phyloP scores from a whole-genome alignment of 805 yeast genomes.

The Nakazawaea peltata region DNA sequence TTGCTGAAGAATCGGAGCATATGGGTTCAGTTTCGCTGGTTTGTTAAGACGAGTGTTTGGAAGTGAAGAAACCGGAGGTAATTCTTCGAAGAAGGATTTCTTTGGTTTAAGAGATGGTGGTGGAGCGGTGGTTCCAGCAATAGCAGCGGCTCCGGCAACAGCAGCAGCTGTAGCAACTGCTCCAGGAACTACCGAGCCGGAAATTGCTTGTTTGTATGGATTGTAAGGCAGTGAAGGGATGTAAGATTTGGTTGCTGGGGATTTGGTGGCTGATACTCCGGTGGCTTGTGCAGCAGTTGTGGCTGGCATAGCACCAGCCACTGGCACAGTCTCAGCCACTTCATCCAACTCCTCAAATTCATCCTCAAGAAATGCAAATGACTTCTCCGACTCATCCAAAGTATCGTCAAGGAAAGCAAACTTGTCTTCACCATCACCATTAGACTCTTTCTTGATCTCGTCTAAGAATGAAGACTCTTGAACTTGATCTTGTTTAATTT shows the following conservation, averaged over 20 bases:
- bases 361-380: conserved; percentile 9
- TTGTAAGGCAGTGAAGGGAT: too few relatives aligned
- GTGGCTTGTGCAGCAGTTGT: too few relatives aligned
- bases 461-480: not conserved
- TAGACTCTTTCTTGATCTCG: not conserved
- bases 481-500: not conserved
- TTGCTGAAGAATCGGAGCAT: conserved; percentile 4
- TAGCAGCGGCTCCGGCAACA: too few relatives aligned
- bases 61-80: conserved; percentile 6
- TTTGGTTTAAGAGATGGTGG: conserved; percentile 1
- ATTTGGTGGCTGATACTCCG: too few relatives aligned
- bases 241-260: too few relatives aligned
- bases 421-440: conserved; percentile 1
- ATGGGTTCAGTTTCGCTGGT: conserved; percentile 6
- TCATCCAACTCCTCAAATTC: conserved; percentile 9
- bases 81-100: conserved; percentile 8
- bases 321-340: too few relatives aligned
- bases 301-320: too few relatives aligned
- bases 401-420: conserved; percentile 9
- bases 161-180: not conserved
- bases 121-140: not conserved
- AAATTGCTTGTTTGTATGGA: too few relatives aligned
- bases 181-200: too few relatives aligned
- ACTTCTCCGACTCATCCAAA: not conserved
- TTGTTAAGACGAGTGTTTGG: not conserved